phyloP scores from a whole-genome alignment of 2,329 filamentous ascomycete genomes.

The Venturia nashicola region DNA sequence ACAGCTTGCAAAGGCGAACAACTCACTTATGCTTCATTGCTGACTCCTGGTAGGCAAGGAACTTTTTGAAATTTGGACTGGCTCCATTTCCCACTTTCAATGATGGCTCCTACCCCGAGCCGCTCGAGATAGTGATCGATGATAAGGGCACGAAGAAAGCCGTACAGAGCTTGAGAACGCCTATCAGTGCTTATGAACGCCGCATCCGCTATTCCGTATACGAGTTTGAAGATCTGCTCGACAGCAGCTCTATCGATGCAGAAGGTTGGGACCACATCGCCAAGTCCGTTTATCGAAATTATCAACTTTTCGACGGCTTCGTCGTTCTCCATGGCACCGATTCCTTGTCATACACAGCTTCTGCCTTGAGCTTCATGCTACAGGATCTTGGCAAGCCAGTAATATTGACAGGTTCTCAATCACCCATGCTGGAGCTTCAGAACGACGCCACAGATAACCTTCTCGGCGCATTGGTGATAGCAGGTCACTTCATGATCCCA shows the following conservation, averaged over 20 bases:
- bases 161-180: slow-evolving; percentile 64
- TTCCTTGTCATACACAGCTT: slow-evolving; percentile 76
- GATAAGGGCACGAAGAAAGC: slow-evolving; percentile 33
- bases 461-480: slow-evolving; percentile 75
- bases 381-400: slow-evolving; percentile 84
- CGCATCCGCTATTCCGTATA: slow-evolving; percentile 74
- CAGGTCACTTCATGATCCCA: slow-evolving; percentile 83
- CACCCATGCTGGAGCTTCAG: slow-evolving; percentile 81
- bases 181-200: slow-evolving; percentile 65
- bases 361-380: slow-evolving; percentile 87
- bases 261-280: slow-evolving; percentile 80
- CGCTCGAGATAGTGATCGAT: slow-evolving; percentile 44
- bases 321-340: slow-evolving; percentile 87
- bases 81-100: slow-evolving; percentile 77
- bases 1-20: not conserved
- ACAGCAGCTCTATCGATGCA: slow-evolving; percentile 82
- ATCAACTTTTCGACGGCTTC: slow-evolving; percentile 79
- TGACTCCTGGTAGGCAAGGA: slow-evolving; percentile 28
- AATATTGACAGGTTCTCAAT: slow-evolving; percentile 58
- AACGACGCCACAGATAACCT: slow-evolving; percentile 88
- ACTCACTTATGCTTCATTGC: not conserved
- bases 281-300: slow-evolving; percentile 67
- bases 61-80: slow-evolving; percentile 74
- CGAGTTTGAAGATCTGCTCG: slow-evolving; percentile 73
- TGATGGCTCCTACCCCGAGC: slow-evolving; percentile 50